Conservation (phyloP, 176 grass and related monocot species). For the Tillandsia fasciculata region DNA sequence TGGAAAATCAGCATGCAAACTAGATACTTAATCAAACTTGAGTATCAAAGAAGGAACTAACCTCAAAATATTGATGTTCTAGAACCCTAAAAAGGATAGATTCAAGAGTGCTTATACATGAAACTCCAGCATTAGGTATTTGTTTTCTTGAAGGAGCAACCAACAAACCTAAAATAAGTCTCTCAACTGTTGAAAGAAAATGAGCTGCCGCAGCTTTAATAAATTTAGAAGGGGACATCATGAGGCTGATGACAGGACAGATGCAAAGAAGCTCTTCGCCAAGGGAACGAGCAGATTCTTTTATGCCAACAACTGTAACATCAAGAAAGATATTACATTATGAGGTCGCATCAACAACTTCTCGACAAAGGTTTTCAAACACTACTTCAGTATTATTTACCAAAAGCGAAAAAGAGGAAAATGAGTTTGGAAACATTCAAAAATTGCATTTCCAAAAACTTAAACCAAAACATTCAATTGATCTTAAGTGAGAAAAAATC, state of each 20-base stretch:
- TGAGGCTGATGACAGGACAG: conserved; percentile 54
- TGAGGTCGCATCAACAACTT: background rate
- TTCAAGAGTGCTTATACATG: conserved; percentile 51
- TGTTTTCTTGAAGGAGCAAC: conserved; percentile 28
- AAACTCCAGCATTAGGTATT: conserved; percentile 26
- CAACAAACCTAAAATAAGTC: conserved; percentile 42
- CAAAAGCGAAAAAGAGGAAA: background rate
- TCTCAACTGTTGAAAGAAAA: conserved; percentile 54
- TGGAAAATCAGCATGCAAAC: background rate
- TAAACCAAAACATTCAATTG: no score
- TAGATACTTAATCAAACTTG: background rate
- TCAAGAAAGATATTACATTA: conserved; percentile 28
- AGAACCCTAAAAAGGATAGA: conserved; percentile 68
- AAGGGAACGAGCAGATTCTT: conserved; percentile 23
- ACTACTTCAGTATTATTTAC: background rate
- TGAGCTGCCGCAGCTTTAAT: conserved; percentile 56
- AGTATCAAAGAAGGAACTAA: conserved; percentile 12
- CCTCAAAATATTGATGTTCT: conserved; percentile 64
- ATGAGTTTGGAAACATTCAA: background rate
- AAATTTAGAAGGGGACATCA: conserved; percentile 70
- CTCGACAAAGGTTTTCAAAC: background rate
- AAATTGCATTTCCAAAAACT: no score
- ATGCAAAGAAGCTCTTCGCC: conserved; percentile 69
- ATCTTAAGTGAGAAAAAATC: background rate
- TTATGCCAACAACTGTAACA: conserved; percentile 37